phyloP scores from a whole-genome alignment of 495 filamentous ascomycete species.

The Podospora pseudoanserina region DNA sequence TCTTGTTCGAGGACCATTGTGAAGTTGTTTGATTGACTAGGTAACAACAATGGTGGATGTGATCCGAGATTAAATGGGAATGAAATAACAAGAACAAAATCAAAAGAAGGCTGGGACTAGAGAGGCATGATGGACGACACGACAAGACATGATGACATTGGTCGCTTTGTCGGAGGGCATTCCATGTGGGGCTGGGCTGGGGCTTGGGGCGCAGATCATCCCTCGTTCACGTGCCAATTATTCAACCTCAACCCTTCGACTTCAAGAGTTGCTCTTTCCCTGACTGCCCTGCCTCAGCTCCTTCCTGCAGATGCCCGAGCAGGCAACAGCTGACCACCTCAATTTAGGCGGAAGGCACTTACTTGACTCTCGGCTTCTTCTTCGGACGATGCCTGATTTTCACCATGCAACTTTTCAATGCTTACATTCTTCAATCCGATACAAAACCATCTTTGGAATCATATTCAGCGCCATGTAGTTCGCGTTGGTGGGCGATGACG shows the following conservation, averaged over 20 bases:
- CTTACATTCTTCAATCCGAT: too few species aligned
- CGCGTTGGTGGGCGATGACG: too few species aligned
- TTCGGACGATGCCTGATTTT: too few species aligned
- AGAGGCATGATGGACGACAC: neutral
- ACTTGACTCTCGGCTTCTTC: too few species aligned
- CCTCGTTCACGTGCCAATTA: neutral
- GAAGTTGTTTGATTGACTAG: neutral
- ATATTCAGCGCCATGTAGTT: too few species aligned
- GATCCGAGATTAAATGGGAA: neutral
- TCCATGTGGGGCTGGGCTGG: neutral
- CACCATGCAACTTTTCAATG: too few species aligned
- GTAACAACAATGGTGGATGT: neutral
- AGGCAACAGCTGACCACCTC: too few species aligned
- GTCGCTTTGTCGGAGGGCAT: neutral
- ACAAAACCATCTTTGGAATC: too few species aligned
- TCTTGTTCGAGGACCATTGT: conserved; percentile 49
- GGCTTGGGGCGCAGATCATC: neutral
- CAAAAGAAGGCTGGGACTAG: neutral
- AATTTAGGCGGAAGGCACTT: too few species aligned
- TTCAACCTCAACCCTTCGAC: neutral
- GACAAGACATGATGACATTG: neutral
- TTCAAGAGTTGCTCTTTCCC: neutral
- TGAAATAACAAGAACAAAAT: neutral
- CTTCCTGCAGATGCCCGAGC: too few species aligned
- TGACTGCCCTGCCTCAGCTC: too few species aligned